Percentiles rank a stretch among this genome's conserved stretches.
Conservation (phyloP, 345 rosid genomes). For the Gossypium raimondii region DNA sequence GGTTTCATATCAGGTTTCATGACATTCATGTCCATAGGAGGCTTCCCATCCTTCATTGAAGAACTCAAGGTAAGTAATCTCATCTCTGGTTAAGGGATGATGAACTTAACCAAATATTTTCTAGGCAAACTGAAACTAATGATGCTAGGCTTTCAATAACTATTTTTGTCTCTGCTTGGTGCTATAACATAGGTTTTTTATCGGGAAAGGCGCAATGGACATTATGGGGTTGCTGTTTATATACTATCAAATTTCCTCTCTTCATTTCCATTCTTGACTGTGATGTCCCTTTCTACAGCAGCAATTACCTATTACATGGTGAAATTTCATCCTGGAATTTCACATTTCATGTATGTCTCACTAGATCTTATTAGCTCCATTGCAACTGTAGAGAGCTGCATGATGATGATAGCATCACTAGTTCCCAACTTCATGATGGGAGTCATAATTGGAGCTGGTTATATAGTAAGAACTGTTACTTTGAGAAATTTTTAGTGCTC, state of each 20-base stretch:
- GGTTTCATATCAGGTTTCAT: conserved; percentile 52
- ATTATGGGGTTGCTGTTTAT: conserved; percentile 41
- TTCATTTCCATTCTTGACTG: conserved; percentile 42
- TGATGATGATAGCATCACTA: conserved; percentile 52
- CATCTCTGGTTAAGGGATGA: background rate
- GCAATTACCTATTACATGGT: conserved; percentile 44
- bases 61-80: conserved; percentile 39
- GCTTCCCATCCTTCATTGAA: conserved; percentile 53
- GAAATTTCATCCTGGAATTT: conserved; percentile 35
- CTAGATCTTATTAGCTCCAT: conserved; percentile 38
- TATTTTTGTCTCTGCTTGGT: background rate
- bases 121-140: background rate
- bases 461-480: conserved; percentile 35
- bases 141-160: conserved; percentile 11
- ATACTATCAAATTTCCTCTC: conserved; percentile 45
- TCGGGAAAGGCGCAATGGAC: conserved; percentile 42
- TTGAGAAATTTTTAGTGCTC: background rate
- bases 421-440: conserved; percentile 57
- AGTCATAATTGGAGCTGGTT: conserved; percentile 44
- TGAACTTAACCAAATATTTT: background rate
- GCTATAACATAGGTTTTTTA: conserved; percentile 33
- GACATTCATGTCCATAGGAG: conserved; percentile 57
- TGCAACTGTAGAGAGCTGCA: conserved; percentile 50
- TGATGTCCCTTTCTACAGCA: conserved; percentile 32
- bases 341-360: conserved; percentile 25